Base-by-base conservation (phyloP, 352 stramenopile genomes). In the Vaucheria bursata region DNA sequence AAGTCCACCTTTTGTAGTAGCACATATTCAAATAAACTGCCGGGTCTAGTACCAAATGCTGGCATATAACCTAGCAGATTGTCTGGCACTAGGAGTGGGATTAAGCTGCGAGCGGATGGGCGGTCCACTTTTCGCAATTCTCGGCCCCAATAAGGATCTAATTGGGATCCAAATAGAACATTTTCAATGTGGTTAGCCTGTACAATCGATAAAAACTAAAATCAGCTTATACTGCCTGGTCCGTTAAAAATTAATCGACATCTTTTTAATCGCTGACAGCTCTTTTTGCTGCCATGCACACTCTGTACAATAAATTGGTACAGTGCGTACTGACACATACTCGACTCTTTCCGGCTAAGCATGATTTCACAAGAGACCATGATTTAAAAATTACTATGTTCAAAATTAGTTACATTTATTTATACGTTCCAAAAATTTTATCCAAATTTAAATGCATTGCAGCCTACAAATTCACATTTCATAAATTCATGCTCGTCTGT, bases 1-100 rank as follows among this genome's bases (percentile, higher is more conserved):
- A n/a, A n/a, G 8, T 6, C 65, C 77, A 82, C 71, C 72, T 85
- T 85, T 65, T 85, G 79, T 73, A 64, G 32, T 32, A 85, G 71
- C 2, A 84, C 79, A 50, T 77, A 85, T 33, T 84, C 49, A 68
- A 84, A 67, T 1, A 85, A 71, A 18, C 71, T 73, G 0, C 79
- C 79, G 31, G n/a, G 6, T 25, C 73, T 29, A 33, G 40, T 29
- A 25, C 50, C 8, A 3, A 53, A 53, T 8, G 49, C 72, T n/a
- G 72, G 49, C 7, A 35, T 34, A 53, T 40, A 78, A 25, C 72
- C 72, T 18, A 78, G 25, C 5, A 7, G 4, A 32, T 78, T 78
- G 4, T 33, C 29, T 31, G 72, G 36, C 8, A 25, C 49, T 25
- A 78, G 39, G 25, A 75, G 72, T 1, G 40, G n/a, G 1, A 78